These are phyloP conservation scores for Anthracocystis setariae DNA, from an alignment of 1,284 basidiomycete species.

Conservation along the genomic window DNA sequence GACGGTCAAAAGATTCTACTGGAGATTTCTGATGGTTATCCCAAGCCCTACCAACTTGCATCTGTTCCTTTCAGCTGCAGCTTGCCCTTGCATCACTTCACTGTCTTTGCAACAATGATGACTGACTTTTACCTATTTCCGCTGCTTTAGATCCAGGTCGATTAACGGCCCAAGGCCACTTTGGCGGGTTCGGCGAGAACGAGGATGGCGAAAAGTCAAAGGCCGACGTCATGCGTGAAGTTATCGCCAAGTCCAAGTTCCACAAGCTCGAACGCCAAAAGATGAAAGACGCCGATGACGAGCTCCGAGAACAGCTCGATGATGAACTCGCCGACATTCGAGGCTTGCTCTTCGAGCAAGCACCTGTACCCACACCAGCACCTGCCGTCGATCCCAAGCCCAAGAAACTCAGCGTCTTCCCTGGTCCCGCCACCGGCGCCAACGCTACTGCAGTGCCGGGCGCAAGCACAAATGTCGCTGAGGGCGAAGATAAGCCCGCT, in stretches of 20 bases:
- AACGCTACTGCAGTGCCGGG: constrained; percentile 30
- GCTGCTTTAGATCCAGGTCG: constrained; percentile 31
- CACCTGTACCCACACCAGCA: constrained; percentile 33
- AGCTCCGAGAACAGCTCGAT: constrained; percentile 87
- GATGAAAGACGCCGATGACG: constrained; percentile 85
- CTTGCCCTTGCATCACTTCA: not conserved
- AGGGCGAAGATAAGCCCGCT: constrained; percentile 28
- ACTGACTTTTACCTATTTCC: constrained; percentile 11
- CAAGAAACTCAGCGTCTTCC: constrained; percentile 38
- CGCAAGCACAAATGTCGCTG: constrained; percentile 8
- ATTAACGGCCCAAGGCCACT: constrained; percentile 72
- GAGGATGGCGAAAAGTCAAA: constrained; percentile 73
- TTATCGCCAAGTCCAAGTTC: constrained; percentile 93
- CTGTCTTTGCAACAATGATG: not conserved
- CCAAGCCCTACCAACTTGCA: no score
- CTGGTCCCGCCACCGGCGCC: constrained; percentile 30
- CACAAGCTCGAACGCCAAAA: constrained; percentile 83
- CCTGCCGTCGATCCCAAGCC: constrained; percentile 24
- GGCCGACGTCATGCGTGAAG: constrained; percentile 96
- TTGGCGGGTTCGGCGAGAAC: constrained; percentile 82
- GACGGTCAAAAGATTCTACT: constrained; percentile 66
- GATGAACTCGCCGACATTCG: constrained; percentile 85
- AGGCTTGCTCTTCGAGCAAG: constrained; percentile 73
- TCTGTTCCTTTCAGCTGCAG: constrained; percentile 1
- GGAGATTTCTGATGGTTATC: constrained; percentile 65